Evolutionary conservation across 148 eudicot species (phyloP).

Genomic region (Dianthus caryophyllus): DNA sequence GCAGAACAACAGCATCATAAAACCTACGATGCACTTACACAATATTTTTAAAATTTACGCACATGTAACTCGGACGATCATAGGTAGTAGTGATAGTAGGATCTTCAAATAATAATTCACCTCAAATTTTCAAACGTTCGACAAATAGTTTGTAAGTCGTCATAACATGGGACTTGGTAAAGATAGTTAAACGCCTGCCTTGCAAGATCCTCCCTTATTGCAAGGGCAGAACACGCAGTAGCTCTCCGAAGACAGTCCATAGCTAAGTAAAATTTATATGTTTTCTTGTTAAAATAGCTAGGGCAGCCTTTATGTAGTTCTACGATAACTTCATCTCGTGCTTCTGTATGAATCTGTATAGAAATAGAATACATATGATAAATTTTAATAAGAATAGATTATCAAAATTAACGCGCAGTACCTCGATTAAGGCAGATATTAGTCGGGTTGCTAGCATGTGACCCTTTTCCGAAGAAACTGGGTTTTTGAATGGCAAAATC

Average conservation of each 20-base stretch:
- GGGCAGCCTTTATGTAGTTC: constrained; percentile 83
- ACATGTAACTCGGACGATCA: neutral
- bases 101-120: constrained; percentile 24
- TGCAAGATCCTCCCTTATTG: constrained; percentile 72
- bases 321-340: constrained; percentile 79
- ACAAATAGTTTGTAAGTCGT: constrained; percentile 76
- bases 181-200: constrained; percentile 76
- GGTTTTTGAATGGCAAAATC: constrained; percentile 76
- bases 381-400: neutral
- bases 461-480: constrained; percentile 92
- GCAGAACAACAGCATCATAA: constrained; percentile 91
- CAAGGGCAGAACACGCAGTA: constrained; percentile 56
- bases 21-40: constrained; percentile 55
- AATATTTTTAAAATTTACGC: neutral
- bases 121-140: constrained; percentile 84
- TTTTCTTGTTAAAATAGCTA: constrained; percentile 86
- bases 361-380: neutral
- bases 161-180: constrained; percentile 75
- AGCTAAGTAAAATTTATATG: constrained; percentile 83
- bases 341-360: constrained; percentile 82
- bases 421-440: constrained; percentile 93
- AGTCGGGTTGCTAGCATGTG: constrained; percentile 77
- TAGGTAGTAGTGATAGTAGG: too few species aligned
- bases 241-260: constrained; percentile 96
- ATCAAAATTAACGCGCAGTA: constrained; percentile 21